Base-by-base conservation (phyloP, 805 yeast genomes). In the Ogataea allantospora region DNA sequence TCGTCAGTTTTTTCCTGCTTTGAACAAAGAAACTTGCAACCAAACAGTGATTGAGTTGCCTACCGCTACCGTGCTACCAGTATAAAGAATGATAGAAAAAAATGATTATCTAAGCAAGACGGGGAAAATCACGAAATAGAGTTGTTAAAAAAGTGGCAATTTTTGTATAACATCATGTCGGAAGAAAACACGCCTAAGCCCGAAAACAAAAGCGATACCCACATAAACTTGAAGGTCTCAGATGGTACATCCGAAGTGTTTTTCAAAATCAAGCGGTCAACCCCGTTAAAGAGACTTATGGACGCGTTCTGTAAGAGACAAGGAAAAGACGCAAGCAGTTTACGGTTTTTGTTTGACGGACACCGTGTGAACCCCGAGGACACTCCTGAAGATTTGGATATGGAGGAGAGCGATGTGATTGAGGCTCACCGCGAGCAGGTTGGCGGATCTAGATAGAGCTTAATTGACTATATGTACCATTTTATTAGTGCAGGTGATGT, bases 251-350 rank as follows among this genome's bases (percentile, higher is more conserved):
- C 95, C 14, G 99, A 93, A 63, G 89, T 93, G 47, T 88, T 84
- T 64, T 93, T 93, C 80, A 89, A 91, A 65, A 91, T 93, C 65
- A 88, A 89, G 70, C 77, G 86, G 66, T 74, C 89, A 27, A 93
- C 99, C 5, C 95, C 91, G 32, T 75, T 93, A 71, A 85, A 78
- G 64, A 85, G 96, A 68, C 79, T 93, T 55, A 91, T 93, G 88
- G 98, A 91, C 57, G 96, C 97, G 9, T 93, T 91, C 63, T 95
- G 98, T 63, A 89, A 89, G 68, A 85, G 99, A 71, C 96, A 91
- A 59, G 98, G 98, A 29, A 91, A 91, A 63, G 79, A 83, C 48
- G 67, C 83, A 58, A 78, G 76, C 51, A 78, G 91, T 35, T 70
- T 93, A 61, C 79, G 98, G 63, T 93, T 93, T 63, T 71, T 93